Percentiles rank a stretch among this genome's conserved stretches.
Conservation (phyloP, 306 rosid species). For the Lablab purpureus region DNA sequence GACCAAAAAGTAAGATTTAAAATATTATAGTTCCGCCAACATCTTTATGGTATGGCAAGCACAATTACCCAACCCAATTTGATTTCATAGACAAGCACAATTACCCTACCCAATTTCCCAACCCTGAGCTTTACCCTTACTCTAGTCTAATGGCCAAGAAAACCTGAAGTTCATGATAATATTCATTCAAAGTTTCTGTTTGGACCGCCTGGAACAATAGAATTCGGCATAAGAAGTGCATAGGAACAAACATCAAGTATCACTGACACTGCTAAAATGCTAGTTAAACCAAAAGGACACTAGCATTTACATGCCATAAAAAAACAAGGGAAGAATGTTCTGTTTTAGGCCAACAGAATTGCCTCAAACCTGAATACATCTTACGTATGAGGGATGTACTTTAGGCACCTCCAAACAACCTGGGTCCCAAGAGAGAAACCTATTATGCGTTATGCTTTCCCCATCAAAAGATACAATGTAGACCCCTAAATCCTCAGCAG, state of each 20-base stretch:
- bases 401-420: conserved; percentile 76
- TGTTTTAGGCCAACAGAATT: not conserved
- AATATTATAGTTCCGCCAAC: not conserved
- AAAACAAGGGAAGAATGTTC: not conserved
- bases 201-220: not conserved
- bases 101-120: not conserved
- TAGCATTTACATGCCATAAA: not conserved
- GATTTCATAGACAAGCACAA: not conserved
- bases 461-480: conserved; percentile 79
- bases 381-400: conserved; percentile 76
- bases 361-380: conserved; percentile 13
- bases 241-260: not conserved
- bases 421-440: conserved; percentile 78
- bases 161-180: not conserved
- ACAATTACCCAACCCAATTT: not conserved
- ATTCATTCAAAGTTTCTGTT: not conserved
- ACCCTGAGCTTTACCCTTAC: not conserved
- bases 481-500: conserved; percentile 65
- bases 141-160: not conserved
- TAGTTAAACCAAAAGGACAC: not conserved
- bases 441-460: conserved; percentile 71
- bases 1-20: not conserved
- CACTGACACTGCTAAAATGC: not conserved
- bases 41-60: too few species aligned
- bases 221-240: not conserved